These are phyloP conservation scores for Plasmodium coatneyi DNA, from an alignment of 169 alveolate species.

Conservation along the genomic window DNA sequence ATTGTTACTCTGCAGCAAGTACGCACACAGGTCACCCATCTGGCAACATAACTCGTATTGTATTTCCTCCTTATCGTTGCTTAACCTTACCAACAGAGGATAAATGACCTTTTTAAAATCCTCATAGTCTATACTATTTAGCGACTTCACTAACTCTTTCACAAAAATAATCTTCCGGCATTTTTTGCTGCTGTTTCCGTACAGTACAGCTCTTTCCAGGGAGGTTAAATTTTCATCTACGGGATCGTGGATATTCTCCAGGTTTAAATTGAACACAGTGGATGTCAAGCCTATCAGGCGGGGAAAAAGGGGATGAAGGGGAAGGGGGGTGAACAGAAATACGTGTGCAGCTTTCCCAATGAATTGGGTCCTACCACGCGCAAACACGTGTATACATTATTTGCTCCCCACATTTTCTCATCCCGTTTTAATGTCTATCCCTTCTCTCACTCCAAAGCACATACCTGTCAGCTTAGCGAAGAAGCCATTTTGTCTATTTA, in stretches of 20 bases:
- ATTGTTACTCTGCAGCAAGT: conserved; percentile 47
- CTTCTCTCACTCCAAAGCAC: not conserved
- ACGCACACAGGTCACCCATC: conserved; percentile 71
- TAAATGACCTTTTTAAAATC: conserved; percentile 40
- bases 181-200: conserved; percentile 50
- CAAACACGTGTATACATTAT: not conserved
- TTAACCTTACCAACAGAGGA: conserved; percentile 40
- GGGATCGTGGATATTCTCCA: conserved; percentile 41
- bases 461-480: conserved; percentile 65
- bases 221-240: conserved; percentile 49
- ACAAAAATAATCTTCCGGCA: conserved; percentile 65
- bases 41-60: conserved; percentile 51
- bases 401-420: not conserved
- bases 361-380: not conserved
- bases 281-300: conserved; percentile 16
- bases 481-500: conserved; percentile 26
- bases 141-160: conserved; percentile 28
- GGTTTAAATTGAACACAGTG: conserved; percentile 7
- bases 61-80: conserved; percentile 53
- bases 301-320: not conserved
- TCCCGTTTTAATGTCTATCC: not conserved
- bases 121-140: conserved; percentile 25
- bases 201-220: conserved; percentile 42
- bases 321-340: not conserved
- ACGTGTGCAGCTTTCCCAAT: not conserved